Evolutionary conservation across 2,329 filamentous ascomycete genomes (phyloP), one percentile per base, ranked within the genome.

Genomic region (Sarocladiaceae sp.): DNA sequence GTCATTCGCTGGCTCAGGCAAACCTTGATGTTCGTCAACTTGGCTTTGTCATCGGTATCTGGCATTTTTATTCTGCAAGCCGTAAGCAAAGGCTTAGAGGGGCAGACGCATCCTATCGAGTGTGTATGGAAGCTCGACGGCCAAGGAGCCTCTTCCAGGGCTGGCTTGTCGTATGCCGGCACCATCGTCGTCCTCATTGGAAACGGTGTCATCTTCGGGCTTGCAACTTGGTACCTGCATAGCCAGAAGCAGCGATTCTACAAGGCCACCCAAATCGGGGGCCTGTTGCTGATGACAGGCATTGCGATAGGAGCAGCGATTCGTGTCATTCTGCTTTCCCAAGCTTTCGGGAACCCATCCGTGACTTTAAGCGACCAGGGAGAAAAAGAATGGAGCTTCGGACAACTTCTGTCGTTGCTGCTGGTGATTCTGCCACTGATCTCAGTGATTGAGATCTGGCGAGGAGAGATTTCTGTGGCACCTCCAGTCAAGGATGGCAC

Each of bases 211-310:
- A 73, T 86, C 20, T 87, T 87, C 58, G 67, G 66, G 2, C 65
- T 84, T 1, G 77, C 79, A 0, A 83, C 82, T 0, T 86, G 80
- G 80, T 87, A 86, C 60, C 68, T 87, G 33, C 83, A 87, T 60
- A 75, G 71, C 55, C 73, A 77, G 17, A 62, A 66, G 17, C 76
- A 79, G 54, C 69, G 67, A 25, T 84, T 80, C 67, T 77, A 83
- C 61, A 79, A 75, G 57, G 60, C 63, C 2, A 70, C 83, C 12
- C 82, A 80, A 65, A 64, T 76, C 2, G 67, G 73, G 0, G 79
- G 83, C 1, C 64, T 84, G 28, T 58, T 78, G 6, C 65, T 82
- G n/a, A 83, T 82, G 70, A 65, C 68, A 1, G 80, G 70, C 11
- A 79, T 82, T 57, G 81, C 81, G 10, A 67, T 83, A 18, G 82